Evolutionary conservation across 2,329 filamentous ascomycete species (phyloP).

Genomic region (Coniochaeta hoffmannii): DNA sequence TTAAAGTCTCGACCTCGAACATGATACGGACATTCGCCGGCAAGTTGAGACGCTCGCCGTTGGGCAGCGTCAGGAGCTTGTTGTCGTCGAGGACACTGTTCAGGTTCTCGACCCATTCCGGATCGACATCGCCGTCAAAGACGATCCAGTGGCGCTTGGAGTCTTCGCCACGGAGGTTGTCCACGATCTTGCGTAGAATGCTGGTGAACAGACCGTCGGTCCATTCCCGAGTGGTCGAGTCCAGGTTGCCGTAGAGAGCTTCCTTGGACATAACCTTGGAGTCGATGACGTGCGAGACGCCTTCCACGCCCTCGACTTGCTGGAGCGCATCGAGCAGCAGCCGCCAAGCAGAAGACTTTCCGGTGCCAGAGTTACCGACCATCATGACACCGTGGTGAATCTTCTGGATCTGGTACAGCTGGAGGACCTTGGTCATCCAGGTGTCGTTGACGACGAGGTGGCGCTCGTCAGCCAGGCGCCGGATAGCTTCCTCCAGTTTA

Average conservation of each 20-base stretch:
- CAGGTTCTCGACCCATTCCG: conserved; percentile 99
- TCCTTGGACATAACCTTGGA: conserved; percentile 99
- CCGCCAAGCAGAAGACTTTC: conserved; percentile 94
- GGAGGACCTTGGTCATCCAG: conserved; percentile 96
- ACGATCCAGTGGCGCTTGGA: conserved; percentile 98
- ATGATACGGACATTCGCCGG: conserved; percentile 96
- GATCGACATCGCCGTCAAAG: conserved; percentile 97
- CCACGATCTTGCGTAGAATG: conserved; percentile 95
- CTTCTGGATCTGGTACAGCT: conserved; percentile 95
- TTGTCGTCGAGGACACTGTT: conserved; percentile 99
- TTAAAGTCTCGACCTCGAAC: conserved; percentile 98
- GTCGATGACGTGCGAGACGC: conserved; percentile 95
- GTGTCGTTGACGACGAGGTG: conserved; percentile 85
- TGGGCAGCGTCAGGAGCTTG: conserved; percentile 92
- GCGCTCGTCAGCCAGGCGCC: conserved; percentile 72
- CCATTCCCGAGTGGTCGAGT: conserved; percentile 97
- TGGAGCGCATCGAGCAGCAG: conserved; percentile 86
- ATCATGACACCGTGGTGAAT: conserved; percentile 99
- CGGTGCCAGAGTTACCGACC: conserved; percentile 95
- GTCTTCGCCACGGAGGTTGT: conserved; percentile 96
- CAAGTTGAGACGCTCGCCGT: conserved; percentile 93
- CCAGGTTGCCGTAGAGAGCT: conserved; percentile 87
- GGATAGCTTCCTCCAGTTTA: conserved; percentile 73
- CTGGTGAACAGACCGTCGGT: conserved; percentile 97
- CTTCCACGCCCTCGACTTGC: conserved; percentile 83